These are phyloP conservation scores for Thermomucor indicae-seudaticae DNA, from an alignment of 371 early-diverging fungal genomes.

Conservation along the genomic window DNA sequence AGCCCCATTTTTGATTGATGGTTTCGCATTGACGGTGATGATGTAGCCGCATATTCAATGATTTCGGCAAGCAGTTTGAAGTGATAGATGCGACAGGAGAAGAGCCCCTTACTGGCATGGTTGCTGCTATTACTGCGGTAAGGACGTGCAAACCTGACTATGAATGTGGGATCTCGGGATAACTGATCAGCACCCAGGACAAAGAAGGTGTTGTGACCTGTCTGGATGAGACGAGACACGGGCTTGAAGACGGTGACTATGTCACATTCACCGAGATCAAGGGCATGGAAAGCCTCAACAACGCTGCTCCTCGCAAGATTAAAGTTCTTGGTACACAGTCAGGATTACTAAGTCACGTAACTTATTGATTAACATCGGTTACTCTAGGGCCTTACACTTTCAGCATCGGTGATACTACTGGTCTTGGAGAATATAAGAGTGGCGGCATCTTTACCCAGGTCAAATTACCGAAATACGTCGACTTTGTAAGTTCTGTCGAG, in stretches of 20 bases:
- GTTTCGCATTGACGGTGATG: background rate
- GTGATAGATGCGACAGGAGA: constrained; percentile 96
- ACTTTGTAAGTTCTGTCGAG: constrained; percentile 71
- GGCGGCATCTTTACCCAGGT: constrained; percentile 96
- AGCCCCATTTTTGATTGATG: background rate
- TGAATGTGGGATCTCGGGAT: background rate
- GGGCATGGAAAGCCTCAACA: constrained; percentile 91
- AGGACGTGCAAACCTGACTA: background rate
- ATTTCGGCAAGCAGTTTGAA: constrained; percentile 92
- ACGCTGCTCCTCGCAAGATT: constrained; percentile 74
- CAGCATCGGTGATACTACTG: constrained; percentile 86
- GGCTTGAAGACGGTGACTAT: constrained; percentile 94
- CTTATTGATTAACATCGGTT: background rate
- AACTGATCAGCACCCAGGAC: constrained; percentile 49
- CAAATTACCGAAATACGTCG: constrained; percentile 79
- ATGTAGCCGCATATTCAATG: constrained; percentile 82
- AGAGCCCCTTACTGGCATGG: constrained; percentile 89
- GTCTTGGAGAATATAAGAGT: constrained; percentile 66
- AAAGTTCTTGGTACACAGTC: constrained; percentile 65
- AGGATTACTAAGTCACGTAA: background rate
- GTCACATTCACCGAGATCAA: constrained; percentile 92
- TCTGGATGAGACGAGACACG: constrained; percentile 95
- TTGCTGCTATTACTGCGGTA: constrained; percentile 82
- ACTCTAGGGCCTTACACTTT: constrained; percentile 88
- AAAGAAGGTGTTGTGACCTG: constrained; percentile 91